A percentile compares a stretch with the other conserved stretches of the same genome.
These are phyloP conservation scores for Trichoderma hamatum DNA, from an alignment of 2,329 filamentous ascomycete species.

Conservation along the genomic window DNA sequence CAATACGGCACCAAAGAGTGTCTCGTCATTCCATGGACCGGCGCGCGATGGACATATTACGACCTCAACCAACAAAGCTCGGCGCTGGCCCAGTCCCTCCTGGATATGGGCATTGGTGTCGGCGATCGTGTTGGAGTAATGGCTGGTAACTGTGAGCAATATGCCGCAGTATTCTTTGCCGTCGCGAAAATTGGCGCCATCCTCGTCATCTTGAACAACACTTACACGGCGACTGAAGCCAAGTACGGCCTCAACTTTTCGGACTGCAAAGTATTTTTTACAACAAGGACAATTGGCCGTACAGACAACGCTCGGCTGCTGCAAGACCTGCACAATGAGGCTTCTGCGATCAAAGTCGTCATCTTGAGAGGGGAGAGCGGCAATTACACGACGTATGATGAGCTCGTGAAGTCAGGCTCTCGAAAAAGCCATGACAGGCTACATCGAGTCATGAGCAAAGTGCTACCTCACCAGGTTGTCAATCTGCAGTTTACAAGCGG, in stretches of 20 bases:
- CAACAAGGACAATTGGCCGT: conserved; percentile 68
- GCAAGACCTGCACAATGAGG: conserved; percentile 51
- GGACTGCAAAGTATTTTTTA: conserved; percentile 73
- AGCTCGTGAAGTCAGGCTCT: conserved; percentile 57
- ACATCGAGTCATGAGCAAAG: conserved; percentile 54
- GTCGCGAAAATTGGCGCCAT: conserved; percentile 68
- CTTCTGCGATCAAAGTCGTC: conserved; percentile 55
- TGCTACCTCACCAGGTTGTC: conserved; percentile 68
- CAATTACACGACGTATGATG: conserved; percentile 62
- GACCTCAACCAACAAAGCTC: conserved; percentile 65
- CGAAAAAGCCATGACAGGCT: conserved; percentile 54
- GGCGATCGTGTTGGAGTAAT: conserved; percentile 76
- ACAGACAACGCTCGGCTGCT: conserved; percentile 66
- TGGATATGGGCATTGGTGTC: conserved; percentile 66
- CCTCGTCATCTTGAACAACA: conserved; percentile 80
- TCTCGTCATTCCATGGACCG: conserved; percentile 75
- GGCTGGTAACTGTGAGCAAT: conserved; percentile 80
- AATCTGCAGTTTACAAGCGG: conserved; percentile 77
- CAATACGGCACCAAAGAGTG: conserved; percentile 68
- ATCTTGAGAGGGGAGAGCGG: conserved; percentile 61
- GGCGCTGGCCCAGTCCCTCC: conserved; percentile 64
- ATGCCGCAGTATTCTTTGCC: conserved; percentile 75
- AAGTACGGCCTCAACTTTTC: conserved; percentile 72
- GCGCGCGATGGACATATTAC: conserved; percentile 72
- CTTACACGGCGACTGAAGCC: conserved; percentile 74